Evolutionary conservation across 2,329 filamentous ascomycete species (phyloP), one percentile per base, ranked within the genome.

Genomic region (Mariannaea sp.): DNA sequence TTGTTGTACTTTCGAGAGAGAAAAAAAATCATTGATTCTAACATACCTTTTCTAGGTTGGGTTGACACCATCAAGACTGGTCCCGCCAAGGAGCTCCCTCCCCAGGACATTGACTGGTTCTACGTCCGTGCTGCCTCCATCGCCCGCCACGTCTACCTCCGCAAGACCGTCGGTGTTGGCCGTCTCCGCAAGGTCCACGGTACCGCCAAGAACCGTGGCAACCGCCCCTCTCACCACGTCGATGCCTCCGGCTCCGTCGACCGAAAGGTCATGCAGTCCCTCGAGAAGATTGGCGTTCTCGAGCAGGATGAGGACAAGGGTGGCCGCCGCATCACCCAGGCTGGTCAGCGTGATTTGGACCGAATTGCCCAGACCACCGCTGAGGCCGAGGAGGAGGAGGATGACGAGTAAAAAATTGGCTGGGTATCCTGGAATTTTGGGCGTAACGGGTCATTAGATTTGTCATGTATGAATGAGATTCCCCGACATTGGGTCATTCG

Each of bases 61-160:
- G 93, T 97, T 78, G 94, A 99, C 77, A 97, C 93, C 73, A 94
- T 97, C 82, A 99, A 99, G 89, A 97, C 93, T 70, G 93, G 91
- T 72, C 85, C 88, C 75, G 89, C 89, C 77, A 96, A 96, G 81
- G 94, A 99, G 84, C 89, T 99, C 70, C 93, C 93, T 73, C 94
- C 93, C 73, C 92, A 97, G 86, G 89, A 92, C 78, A 90, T 92
- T 75, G 94, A 99, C 86, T 99, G 94, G 94, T 95, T 86, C 83
- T 90, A 87, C 79, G 78, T 86, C 76, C 92, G 94, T 75, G 92
- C 93, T 71, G 94, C 94, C 70, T 87, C 93, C 67, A 88, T 99
- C 75, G 94, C 94, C 73, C 92, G 92, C 75, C 93, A 97, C 85
- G 88, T 99, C 84, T 99, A 99, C 86, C 85, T 99, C 78, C 90